These are phyloP conservation scores for Caryopteris hybrid DNA, from an alignment of 305 asterid genomes.

Conservation along the genomic window DNA sequence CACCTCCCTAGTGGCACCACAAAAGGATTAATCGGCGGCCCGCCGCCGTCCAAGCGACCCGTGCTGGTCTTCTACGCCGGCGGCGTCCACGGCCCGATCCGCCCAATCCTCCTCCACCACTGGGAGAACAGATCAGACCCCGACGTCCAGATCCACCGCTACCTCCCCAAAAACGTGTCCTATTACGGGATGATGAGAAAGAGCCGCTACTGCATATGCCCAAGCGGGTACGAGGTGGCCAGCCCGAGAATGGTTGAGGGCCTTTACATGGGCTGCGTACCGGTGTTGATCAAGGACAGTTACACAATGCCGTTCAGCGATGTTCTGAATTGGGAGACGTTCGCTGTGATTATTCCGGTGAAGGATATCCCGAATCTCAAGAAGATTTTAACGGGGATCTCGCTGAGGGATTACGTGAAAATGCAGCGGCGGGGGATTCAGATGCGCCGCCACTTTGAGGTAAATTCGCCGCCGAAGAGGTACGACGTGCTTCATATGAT, in stretches of 20 bases:
- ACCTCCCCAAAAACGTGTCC: conserved; percentile 44
- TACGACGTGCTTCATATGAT: conserved; percentile 74
- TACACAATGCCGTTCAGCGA: conserved; percentile 65
- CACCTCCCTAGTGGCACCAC: conserved; percentile 52
- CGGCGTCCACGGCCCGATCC: conserved; percentile 72
- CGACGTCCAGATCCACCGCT: conserved; percentile 48
- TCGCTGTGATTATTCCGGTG: conserved; percentile 50
- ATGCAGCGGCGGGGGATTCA: conserved; percentile 55
- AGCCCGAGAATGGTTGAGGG: conserved; percentile 85
- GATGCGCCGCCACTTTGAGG: conserved; percentile 60
- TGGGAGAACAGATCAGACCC: conserved; percentile 58
- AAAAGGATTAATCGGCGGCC: conserved; percentile 54
- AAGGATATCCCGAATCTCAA: conserved; percentile 53
- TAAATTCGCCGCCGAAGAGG: conserved; percentile 54
- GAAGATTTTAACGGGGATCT: conserved; percentile 43
- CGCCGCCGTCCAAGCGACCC: conserved; percentile 51
- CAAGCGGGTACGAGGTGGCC: conserved; percentile 79
- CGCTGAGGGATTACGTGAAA: conserved; percentile 34
- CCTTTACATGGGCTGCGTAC: conserved; percentile 66
- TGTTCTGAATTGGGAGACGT: conserved; percentile 60
- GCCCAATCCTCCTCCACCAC: conserved; percentile 59
- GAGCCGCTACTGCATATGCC: conserved; percentile 65
- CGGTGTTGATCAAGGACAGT: conserved; percentile 58
- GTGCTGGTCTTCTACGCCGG: conserved; percentile 61
- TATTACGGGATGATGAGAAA: conserved; percentile 65